phyloP scores from a whole-genome alignment of 768 basidiomycete genomes.

The Tubosaeta sp. region DNA sequence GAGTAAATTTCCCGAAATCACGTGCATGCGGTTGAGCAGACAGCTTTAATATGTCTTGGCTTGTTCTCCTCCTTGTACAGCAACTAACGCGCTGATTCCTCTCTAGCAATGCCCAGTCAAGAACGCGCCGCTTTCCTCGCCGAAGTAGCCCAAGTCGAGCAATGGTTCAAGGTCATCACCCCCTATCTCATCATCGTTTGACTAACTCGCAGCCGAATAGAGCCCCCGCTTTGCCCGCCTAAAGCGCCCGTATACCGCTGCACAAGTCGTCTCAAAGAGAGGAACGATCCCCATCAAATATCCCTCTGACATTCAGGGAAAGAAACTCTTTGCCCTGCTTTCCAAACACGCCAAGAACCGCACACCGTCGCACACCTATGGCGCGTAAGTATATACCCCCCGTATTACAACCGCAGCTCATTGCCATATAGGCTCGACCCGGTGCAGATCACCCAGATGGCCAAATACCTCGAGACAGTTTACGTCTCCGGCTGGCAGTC shows the following conservation, averaged over 20 bases:
- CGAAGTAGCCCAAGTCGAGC: constrained; percentile 82
- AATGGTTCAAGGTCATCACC: constrained; percentile 83
- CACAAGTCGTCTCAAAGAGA: constrained; percentile 89
- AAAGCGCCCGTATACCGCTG: constrained; percentile 89
- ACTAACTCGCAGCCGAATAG: constrained; percentile 36
- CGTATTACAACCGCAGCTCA: neutral
- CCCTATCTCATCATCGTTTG: constrained; percentile 5
- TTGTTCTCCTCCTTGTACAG: constrained; percentile 14
- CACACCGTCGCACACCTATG: constrained; percentile 92
- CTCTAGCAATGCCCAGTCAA: constrained; percentile 45
- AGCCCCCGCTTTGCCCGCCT: constrained; percentile 81
- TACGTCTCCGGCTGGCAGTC: constrained; percentile 98
- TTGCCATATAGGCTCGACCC: constrained; percentile 78
- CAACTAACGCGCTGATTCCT: neutral
- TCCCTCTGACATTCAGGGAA: constrained; percentile 77
- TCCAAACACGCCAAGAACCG: constrained; percentile 70
- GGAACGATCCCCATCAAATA: constrained; percentile 84
- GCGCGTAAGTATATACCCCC: constrained; percentile 69
- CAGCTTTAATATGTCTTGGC: constrained; percentile 26
- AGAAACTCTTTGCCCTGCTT: constrained; percentile 81
- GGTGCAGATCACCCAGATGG: constrained; percentile 98
- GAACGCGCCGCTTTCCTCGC: constrained; percentile 69
- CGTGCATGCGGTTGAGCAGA: constrained; percentile 7
- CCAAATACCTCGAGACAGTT: constrained; percentile 95
- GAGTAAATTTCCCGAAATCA: constrained; percentile 11